phyloP scores from a whole-genome alignment of 371 early-diverging fungal species.

The Rhizopus microsporus region DNA sequence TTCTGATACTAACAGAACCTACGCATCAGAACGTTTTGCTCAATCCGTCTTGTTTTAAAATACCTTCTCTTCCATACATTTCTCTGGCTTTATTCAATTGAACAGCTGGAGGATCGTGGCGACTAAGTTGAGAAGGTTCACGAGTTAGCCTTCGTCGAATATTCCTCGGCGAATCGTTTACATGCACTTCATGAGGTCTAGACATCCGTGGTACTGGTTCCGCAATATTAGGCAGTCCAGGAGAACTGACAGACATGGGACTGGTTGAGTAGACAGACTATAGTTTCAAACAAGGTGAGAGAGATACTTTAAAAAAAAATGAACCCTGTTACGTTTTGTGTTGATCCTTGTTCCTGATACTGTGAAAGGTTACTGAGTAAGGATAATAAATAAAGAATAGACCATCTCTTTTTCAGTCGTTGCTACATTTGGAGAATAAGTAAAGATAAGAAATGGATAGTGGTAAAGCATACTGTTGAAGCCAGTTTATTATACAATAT shows the following conservation, averaged over 20 bases:
- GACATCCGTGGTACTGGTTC: constrained; percentile 19
- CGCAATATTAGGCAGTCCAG: constrained; percentile 23
- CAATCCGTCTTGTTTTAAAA: constrained; percentile 11
- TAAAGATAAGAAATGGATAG: not conserved
- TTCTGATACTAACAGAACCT: constrained; percentile 56
- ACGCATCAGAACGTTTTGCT: constrained; percentile 6
- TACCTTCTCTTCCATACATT: constrained; percentile 19
- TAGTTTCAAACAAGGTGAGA: no score
- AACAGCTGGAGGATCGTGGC: constrained; percentile 28
- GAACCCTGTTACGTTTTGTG: not conserved
- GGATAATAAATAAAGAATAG: constrained; percentile 70
- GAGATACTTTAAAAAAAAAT: no score
- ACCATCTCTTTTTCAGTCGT: constrained; percentile 64
- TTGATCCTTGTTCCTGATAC: not conserved
- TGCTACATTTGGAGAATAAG: constrained; percentile 28
- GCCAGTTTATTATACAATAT: constrained; percentile 65
- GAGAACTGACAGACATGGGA: not conserved
- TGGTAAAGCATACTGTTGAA: constrained; percentile 43
- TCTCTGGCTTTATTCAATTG: constrained; percentile 36
- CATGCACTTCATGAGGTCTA: constrained; percentile 26
- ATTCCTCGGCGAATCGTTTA: constrained; percentile 27
- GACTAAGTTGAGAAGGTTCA: constrained; percentile 3
- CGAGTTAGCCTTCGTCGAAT: constrained; percentile 36
- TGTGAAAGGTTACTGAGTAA: constrained; percentile 44
- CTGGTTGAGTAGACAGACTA: not conserved